phyloP scores from a whole-genome alignment of 306 rosid species.

The Prinsepia uniflora region DNA sequence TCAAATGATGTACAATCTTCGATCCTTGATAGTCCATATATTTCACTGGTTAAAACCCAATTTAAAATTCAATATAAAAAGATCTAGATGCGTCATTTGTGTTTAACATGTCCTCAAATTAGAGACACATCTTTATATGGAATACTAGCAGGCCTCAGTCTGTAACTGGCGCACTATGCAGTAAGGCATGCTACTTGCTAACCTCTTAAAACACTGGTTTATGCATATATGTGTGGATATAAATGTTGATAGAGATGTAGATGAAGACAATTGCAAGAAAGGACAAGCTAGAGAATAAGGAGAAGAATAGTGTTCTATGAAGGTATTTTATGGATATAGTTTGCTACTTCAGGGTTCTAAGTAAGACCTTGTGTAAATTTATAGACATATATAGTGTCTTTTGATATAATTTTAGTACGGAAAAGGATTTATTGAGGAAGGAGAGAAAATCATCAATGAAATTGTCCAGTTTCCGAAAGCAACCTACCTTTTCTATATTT shows the following conservation, averaged over 20 bases:
- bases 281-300: slow-evolving; percentile 1
- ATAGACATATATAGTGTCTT: neutral
- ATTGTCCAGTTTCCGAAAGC: neutral
- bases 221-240: neutral
- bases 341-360: neutral
- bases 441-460: neutral
- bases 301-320: neutral
- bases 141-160: neutral
- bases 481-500: neutral
- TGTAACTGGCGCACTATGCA: neutral
- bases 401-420: neutral
- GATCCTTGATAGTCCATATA: neutral
- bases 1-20: neutral
- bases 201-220: neutral
- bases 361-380: neutral
- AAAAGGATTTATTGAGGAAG: neutral
- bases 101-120: neutral
- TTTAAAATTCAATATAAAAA: neutral
- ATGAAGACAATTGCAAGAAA: neutral
- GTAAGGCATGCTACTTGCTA: neutral
- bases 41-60: neutral
- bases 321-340: neutral
- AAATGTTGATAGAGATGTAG: neutral
- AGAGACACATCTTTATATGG: neutral
- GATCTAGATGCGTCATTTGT: neutral